These are phyloP conservation scores for Penicillium freii DNA, from an alignment of 2,329 filamentous ascomycete species.

Conservation along the genomic window DNA sequence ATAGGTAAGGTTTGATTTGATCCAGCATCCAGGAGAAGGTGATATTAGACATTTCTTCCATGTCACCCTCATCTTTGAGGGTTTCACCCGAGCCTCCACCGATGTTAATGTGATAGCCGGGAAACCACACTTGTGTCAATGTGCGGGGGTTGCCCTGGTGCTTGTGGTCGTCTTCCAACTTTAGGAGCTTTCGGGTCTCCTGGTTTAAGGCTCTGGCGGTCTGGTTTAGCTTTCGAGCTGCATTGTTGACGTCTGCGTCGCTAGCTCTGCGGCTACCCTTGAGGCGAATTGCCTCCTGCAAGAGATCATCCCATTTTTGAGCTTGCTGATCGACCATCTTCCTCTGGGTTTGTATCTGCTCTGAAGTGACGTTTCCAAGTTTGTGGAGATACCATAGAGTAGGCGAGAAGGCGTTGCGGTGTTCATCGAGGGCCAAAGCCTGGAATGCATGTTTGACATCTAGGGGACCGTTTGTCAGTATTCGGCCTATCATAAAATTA, in stretches of 20 bases:
- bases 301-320: not conserved
- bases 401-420: constrained; percentile 48
- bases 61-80: constrained; percentile 19
- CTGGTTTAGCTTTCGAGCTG: constrained; percentile 13
- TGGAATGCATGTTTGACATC: constrained; percentile 42
- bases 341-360: constrained; percentile 10
- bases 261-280: constrained; percentile 14
- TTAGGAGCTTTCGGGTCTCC: constrained; percentile 12
- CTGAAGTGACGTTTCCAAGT: constrained; percentile 10
- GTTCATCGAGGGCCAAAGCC: constrained; percentile 41
- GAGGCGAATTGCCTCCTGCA: constrained; percentile 13
- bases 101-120: constrained; percentile 53
- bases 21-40: constrained; percentile 26
- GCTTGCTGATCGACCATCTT: constrained; percentile 6
- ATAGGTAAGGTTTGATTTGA: constrained; percentile 19
- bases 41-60: constrained; percentile 28
- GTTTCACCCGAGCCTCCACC: constrained; percentile 47
- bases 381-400: constrained; percentile 53
- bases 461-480: constrained; percentile 1
- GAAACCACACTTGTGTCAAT: constrained; percentile 57
- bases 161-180: constrained; percentile 13
- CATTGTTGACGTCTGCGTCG: constrained; percentile 15
- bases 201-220: constrained; percentile 16
- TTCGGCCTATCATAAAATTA: not conserved
- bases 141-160: constrained; percentile 19